Evolutionary conservation across 75 land plant species (phyloP).

Genomic region (Sequoiadendron giganteum): DNA sequence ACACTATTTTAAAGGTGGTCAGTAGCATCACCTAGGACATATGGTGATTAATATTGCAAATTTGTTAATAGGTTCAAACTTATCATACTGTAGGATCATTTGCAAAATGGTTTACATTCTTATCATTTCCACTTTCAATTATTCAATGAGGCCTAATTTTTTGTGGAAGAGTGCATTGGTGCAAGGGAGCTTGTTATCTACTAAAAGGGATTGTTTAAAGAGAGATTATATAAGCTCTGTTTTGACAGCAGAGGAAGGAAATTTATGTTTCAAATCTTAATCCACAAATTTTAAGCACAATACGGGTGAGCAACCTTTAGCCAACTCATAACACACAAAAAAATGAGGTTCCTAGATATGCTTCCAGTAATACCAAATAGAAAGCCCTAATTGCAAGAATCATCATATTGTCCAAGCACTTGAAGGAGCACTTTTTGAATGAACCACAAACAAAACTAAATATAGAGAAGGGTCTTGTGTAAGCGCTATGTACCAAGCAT

Average conservation of each 20-base stretch:
- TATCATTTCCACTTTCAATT: background rate
- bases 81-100: background rate
- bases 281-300: too few species aligned
- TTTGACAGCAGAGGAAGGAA: background rate
- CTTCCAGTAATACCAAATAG: too few species aligned
- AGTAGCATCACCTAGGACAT: background rate
- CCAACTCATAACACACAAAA: too few species aligned
- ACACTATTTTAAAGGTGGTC: background rate
- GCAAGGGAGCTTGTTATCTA: background rate
- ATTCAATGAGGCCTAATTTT: background rate
- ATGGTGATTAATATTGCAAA: background rate
- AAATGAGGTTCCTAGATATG: too few species aligned
- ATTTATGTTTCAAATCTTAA: too few species aligned
- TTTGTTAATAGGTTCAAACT: background rate
- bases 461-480: too few species aligned
- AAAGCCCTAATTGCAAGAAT: too few species aligned
- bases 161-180: background rate
- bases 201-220: background rate
- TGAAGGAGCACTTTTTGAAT: too few species aligned
- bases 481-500: too few species aligned
- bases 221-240: background rate
- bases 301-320: too few species aligned
- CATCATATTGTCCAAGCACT: too few species aligned
- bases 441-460: too few species aligned
- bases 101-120: background rate